Evolutionary conservation across 352 stramenopile genomes (phyloP), one percentile per base, ranked within the genome.

Genomic region (Halophytophthora polymorphica): DNA sequence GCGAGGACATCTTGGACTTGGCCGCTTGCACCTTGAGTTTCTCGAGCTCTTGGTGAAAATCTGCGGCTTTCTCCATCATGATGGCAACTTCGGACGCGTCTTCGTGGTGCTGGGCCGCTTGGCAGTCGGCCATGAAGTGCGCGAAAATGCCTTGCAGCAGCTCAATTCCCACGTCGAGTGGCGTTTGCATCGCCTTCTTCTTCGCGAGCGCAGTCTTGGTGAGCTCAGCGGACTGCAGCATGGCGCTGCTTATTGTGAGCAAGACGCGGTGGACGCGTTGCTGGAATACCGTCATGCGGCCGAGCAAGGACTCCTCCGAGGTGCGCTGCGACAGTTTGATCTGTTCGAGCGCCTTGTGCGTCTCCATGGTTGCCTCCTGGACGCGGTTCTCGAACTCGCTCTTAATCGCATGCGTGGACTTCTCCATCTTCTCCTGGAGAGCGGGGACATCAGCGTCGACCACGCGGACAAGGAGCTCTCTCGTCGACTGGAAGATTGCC

Each of bases 21-120:
- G 64, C 60, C 13, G 73, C 64, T 40, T 88, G 74, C 15, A 71
- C 60, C 37, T 76, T 80, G 6, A 86, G 66, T 28, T 82, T 80
- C 0, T 63, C 56, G 13, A 86, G 52, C 29, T 86, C 73, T 15
- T 69, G 51, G 10, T 64, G 54, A 41, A 88, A 88, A 4, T 64
- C 28, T 0, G 53, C 38, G 0, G 73, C 47, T 28, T 69, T 71
- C 17, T 79, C 61, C 3, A 71, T 36, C 7, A 88, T 18, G 13
- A 71, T 53, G 1, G 51, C 45, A 8, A 69, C 47, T 11, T 68
- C 45, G 0, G 61, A 48, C n/a, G 31, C 35, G 13, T 40, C 43
- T 18, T 72, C 65, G 18, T 62, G 42, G 0, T 46, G 45, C 0
- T 57, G 22, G 13, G 60, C 21, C 15, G 44, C 22, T 3, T 67